Evolutionary conservation across 441 rosid species (phyloP).

Genomic region (Aleurites moluccanus): DNA sequence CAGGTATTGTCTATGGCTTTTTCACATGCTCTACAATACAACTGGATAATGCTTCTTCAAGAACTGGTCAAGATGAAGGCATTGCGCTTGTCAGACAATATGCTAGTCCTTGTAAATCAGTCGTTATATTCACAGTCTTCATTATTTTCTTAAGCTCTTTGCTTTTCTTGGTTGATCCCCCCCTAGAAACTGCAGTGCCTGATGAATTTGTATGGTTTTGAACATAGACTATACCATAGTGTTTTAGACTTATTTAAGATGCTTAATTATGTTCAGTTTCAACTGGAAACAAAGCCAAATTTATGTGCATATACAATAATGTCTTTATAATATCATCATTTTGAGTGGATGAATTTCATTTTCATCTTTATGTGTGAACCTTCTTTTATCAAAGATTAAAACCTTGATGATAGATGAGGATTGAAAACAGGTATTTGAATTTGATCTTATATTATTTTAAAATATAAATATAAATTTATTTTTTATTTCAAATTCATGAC

Average conservation of each 20-base stretch:
- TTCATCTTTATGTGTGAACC: background rate
- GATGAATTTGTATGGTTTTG: slow-evolving; percentile 24
- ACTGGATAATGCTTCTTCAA: slow-evolving; percentile 50
- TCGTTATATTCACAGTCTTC: slow-evolving; percentile 45
- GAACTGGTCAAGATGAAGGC: slow-evolving; percentile 53
- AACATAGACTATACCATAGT: background rate
- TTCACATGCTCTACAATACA: slow-evolving; percentile 63
- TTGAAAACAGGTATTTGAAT: too few species aligned
- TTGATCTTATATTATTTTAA: too few species aligned
- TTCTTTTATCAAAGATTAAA: background rate
- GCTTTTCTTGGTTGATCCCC: slow-evolving; percentile 55
- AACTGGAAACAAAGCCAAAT: background rate
- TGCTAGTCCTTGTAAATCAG: slow-evolving; percentile 61
- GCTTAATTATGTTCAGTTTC: background rate
- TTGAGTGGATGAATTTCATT: background rate
- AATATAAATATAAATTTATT: too few species aligned
- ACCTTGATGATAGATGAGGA: too few species aligned
- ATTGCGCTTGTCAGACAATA: slow-evolving; percentile 36
- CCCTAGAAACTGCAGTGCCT: slow-evolving; percentile 29
- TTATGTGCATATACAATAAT: background rate
- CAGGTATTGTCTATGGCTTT: slow-evolving; percentile 60
- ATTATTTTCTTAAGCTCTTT: slow-evolving; percentile 44
- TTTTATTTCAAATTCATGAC: too few species aligned
- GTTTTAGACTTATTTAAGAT: background rate
- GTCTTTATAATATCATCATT: background rate